phyloP scores from a whole-genome alignment of 164 flowering plant genomes.

The Liriodendron chinense region DNA sequence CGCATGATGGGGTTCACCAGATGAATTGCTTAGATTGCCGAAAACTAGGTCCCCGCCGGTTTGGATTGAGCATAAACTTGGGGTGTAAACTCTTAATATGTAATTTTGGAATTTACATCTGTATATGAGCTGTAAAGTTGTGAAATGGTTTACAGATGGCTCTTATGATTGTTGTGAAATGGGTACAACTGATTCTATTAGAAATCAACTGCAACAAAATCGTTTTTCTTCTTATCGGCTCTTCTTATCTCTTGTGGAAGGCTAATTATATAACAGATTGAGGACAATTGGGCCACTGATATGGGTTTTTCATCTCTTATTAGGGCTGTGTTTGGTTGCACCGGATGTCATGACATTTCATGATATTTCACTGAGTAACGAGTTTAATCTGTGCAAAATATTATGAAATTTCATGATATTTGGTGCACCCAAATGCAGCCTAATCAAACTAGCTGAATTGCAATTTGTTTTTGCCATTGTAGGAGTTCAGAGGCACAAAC shows the following conservation, averaged over 20 bases:
- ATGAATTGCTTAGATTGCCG: no score
- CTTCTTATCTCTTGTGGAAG: not conserved
- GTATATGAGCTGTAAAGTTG: slow-evolving; percentile 15
- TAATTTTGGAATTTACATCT: slow-evolving; percentile 17
- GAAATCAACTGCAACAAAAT: not conserved
- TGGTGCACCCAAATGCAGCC: not conserved
- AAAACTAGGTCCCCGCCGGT: no score
- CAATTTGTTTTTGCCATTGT: not conserved
- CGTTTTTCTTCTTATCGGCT: not conserved
- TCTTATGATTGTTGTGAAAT: not conserved
- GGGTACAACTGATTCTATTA: not conserved
- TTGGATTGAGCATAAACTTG: no score
- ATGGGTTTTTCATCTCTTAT: no score
- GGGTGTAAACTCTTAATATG: not conserved
- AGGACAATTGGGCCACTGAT: no score
- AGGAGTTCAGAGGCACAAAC: no score
- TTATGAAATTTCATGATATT: no score
- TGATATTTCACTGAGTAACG: no score
- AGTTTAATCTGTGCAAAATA: no score
- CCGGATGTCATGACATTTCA: no score
- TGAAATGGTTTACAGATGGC: not conserved
- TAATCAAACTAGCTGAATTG: not conserved
- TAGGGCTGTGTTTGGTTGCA: no score
- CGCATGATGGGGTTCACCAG: no score
- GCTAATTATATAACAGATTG: not conserved